A percentile compares a stretch with the other conserved stretches of the same genome.
Evolutionary conservation across 768 basidiomycete species (phyloP).

Genomic region (Mycena latifolia): DNA sequence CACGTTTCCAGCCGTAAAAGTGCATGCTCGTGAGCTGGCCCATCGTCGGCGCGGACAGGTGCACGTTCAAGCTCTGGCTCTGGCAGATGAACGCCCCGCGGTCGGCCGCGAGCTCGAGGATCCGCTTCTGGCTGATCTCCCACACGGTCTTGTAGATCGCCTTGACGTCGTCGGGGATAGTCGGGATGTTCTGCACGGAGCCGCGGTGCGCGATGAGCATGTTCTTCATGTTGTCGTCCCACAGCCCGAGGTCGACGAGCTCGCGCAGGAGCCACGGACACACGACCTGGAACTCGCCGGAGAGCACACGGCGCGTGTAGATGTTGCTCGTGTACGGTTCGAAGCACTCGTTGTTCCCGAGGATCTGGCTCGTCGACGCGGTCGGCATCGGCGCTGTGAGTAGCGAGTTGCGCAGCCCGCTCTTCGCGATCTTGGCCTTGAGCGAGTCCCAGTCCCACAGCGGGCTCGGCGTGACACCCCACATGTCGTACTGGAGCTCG

Average conservation of each 20-base stretch:
- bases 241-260: constrained; percentile 82
- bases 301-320: constrained; percentile 86
- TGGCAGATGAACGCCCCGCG: constrained; percentile 90
- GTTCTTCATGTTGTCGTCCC: constrained; percentile 62
- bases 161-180: constrained; percentile 79
- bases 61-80: constrained; percentile 83
- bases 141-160: constrained; percentile 91
- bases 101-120: constrained; percentile 86
- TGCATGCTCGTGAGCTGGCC: constrained; percentile 85
- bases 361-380: constrained; percentile 86
- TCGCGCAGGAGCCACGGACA: constrained; percentile 88
- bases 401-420: constrained; percentile 81
- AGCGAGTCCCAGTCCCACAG: constrained; percentile 84
- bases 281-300: constrained; percentile 90
- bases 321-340: constrained; percentile 91
- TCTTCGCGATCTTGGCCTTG: constrained; percentile 76
- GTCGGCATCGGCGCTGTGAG: constrained; percentile 91
- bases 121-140: constrained; percentile 88
- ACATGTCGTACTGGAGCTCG: constrained; percentile 81
- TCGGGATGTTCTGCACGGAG: constrained; percentile 67
- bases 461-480: constrained; percentile 75
- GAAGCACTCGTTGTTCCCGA: constrained; percentile 89
- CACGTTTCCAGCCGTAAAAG: constrained; percentile 90
- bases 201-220: constrained; percentile 38
- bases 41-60: constrained; percentile 77